Evolutionary conservation across 2,329 filamentous ascomycete genomes (phyloP), one percentile per base, ranked within the genome.

Genomic region (Talaromyces verruculosus): DNA sequence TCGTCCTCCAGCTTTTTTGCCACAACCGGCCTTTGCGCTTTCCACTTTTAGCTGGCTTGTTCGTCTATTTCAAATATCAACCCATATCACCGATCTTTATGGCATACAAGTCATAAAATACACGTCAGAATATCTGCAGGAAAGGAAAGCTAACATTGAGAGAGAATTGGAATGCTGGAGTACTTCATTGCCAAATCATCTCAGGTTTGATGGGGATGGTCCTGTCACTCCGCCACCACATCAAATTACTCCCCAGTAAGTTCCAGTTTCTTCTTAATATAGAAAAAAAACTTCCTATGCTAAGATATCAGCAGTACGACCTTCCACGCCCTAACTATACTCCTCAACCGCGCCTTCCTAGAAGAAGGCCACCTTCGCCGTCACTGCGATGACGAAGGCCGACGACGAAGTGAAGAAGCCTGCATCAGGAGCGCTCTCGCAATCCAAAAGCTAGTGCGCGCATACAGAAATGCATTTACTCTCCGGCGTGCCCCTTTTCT

Each of bases 351-450:
- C n/a, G 41, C 41, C n/a, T 43, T 43, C 4, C n/a, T 43, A 43
- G 41, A 43, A 19, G 41, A 43, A 43, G 41, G 41, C 41, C 41
- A 43, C 39, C 61, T 69, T 67, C 59, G 49, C 25, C n/a, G 62
- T 58, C 65, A 67, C 19, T 39, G 22, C 57, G 45, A 61, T n/a
- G 19, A 58, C 22, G 19, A 25, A 45, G 58, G 64, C 19, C 35
- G 61, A 55, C 25, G 37, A 65, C 13, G 57, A 59, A 49, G 55
- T 47, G 51, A 66, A 39, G 47, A 47, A 59, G 49, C 25, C 6
- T 70, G 64, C 39, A 68, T 70, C 11, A 30, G 64, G 11, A 60
- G 43, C n/a, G 57, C 66, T 8, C 55, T 69, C 10, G 61, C 62
- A 6, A 69, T 69, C 10, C 25, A 59, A 30, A 62, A 63, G 22